A percentile compares a stretch with the other conserved stretches of the same genome.
Conservation (phyloP, 1,284 basidiomycete genomes). For the Rhodotorula sp. region DNA sequence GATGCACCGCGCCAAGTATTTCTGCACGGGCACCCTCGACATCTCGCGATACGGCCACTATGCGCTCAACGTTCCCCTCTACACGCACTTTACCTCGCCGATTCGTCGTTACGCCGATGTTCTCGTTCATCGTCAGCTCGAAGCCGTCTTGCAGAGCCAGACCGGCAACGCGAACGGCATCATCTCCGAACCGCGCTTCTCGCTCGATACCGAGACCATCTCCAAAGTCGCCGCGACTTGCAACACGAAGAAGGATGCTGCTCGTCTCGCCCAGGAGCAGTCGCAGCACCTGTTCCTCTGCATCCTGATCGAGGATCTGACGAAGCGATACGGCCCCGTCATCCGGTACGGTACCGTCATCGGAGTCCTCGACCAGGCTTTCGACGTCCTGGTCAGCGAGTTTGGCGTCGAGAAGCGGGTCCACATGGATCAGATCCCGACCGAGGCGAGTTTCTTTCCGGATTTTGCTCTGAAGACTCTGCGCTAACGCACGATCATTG, state of each 20-base stretch:
- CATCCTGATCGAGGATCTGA: conserved; percentile 86
- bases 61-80: conserved; percentile 83
- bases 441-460: conserved; percentile 64
- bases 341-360: conserved; percentile 89
- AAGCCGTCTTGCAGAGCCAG: conserved; percentile 62
- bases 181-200: conserved; percentile 72
- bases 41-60: conserved; percentile 97
- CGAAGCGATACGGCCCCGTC: conserved; percentile 90
- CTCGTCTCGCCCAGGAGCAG: conserved; percentile 89
- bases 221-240: conserved; percentile 97
- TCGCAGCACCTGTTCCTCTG: conserved; percentile 93
- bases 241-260: conserved; percentile 89
- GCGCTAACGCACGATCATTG: neutral
- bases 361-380: conserved; percentile 88
- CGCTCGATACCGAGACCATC: conserved; percentile 93
- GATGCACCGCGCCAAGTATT: conserved; percentile 91
- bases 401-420: conserved; percentile 83
- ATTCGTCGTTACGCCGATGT: conserved; percentile 74
- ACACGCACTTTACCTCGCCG: conserved; percentile 84
- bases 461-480: neutral
- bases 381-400: conserved; percentile 69
- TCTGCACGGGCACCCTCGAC: conserved; percentile 98
- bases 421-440: conserved; percentile 97
- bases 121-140: conserved; percentile 93
- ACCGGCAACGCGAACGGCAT: neutral